Conservation (phyloP, 2,329 filamentous ascomycete species). For the Calonectria pseudoturangicola region DNA sequence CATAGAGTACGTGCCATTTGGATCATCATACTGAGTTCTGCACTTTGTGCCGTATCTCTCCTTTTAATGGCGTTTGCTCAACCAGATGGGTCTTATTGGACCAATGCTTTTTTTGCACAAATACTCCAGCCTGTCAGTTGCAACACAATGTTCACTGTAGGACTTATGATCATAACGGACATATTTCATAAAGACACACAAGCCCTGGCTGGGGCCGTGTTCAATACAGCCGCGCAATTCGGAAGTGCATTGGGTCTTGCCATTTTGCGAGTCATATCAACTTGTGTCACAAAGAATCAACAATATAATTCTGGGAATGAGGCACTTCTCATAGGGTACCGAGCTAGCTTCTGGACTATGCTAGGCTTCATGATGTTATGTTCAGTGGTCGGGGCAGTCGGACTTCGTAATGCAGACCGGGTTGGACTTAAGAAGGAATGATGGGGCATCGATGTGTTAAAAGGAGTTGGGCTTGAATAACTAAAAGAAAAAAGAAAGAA, state of each 20-base stretch:
- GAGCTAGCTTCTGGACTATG: neutral
- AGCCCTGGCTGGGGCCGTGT: neutral
- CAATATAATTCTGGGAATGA: neutral
- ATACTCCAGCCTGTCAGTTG: neutral
- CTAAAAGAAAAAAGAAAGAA: too few species aligned
- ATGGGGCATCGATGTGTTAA: neutral
- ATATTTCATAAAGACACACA: neutral
- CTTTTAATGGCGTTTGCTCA: neutral
- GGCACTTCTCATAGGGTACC: neutral
- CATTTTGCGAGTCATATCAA: neutral
- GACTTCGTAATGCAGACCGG: neutral
- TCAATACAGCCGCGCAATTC: neutral
- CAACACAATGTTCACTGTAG: neutral
- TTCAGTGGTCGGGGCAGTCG: neutral
- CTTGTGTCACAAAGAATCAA: neutral
- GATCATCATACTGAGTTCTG: neutral
- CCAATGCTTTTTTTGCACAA: neutral
- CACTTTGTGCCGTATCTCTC: neutral
- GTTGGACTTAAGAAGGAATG: neutral
- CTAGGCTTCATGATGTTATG: neutral
- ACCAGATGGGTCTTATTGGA: neutral
- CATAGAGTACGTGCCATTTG: neutral
- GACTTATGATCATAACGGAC: neutral
- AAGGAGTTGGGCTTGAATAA: too few species aligned
- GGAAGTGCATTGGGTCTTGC: neutral